These are phyloP conservation scores for Aschersonia sp. DNA, from an alignment of 2,329 filamentous ascomycete species.

Conservation along the genomic window DNA sequence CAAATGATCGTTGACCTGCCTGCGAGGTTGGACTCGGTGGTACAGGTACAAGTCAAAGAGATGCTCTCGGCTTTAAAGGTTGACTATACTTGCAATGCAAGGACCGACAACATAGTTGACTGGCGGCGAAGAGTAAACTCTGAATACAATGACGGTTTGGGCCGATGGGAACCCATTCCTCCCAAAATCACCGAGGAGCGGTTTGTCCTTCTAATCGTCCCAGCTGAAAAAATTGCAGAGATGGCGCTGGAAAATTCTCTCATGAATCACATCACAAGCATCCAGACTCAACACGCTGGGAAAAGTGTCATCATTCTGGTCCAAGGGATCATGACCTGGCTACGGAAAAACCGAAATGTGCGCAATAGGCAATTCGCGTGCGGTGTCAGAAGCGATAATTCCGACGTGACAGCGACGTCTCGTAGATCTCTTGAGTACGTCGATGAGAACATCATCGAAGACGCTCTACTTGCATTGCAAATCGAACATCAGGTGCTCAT, in stretches of 20 bases:
- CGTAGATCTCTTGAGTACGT: slow-evolving; percentile 30
- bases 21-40: slow-evolving; percentile 31
- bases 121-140: slow-evolving; percentile 58
- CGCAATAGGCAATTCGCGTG: slow-evolving; percentile 55
- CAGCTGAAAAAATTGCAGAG: slow-evolving; percentile 51
- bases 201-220: slow-evolving; percentile 47
- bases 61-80: slow-evolving; percentile 38
- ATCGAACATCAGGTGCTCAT: slow-evolving; percentile 51
- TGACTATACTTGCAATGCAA: slow-evolving; percentile 26
- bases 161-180: slow-evolving; percentile 49
- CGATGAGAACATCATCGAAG: slow-evolving; percentile 55
- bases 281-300: slow-evolving; percentile 37
- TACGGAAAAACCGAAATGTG: slow-evolving; percentile 51
- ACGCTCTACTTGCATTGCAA: slow-evolving; percentile 56
- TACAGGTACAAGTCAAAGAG: slow-evolving; percentile 29
- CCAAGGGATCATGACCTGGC: slow-evolving; percentile 52
- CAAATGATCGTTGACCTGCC: slow-evolving; percentile 71
- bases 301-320: slow-evolving; percentile 54
- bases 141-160: slow-evolving; percentile 43
- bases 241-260: slow-evolving; percentile 39
- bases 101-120: slow-evolving; percentile 39
- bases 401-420: slow-evolving; percentile 15
- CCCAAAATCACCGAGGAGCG: slow-evolving; percentile 38
- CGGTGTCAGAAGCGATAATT: slow-evolving; percentile 37
- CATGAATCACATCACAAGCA: slow-evolving; percentile 39